Evolutionary conservation across 768 basidiomycete species (phyloP).

Genomic region (Leccinellum luteum): DNA sequence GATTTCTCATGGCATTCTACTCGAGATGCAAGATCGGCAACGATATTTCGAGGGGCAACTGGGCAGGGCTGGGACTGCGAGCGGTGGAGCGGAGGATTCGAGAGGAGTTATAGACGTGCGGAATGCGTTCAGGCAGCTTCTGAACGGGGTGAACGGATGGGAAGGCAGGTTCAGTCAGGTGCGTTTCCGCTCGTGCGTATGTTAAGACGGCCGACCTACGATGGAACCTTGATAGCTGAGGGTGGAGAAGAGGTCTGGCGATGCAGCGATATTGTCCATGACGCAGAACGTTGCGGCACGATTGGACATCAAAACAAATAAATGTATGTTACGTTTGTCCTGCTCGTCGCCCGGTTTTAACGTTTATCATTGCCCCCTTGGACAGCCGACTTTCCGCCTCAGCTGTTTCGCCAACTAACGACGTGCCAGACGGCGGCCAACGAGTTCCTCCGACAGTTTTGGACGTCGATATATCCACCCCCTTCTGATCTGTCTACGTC

Average conservation of each 20-base stretch:
- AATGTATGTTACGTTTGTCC: conserved; percentile 45
- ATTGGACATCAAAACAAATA: conserved; percentile 61
- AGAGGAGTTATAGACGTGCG: conserved; percentile 43
- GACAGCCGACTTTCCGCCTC: conserved; percentile 77
- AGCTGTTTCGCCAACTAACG: conserved; percentile 76
- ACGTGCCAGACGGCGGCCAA: conserved; percentile 92
- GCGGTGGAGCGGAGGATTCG: conserved; percentile 2
- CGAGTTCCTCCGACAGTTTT: conserved; percentile 96
- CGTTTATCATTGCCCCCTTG: background rate
- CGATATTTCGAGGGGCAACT: conserved; percentile 76
- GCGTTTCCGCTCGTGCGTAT: conserved; percentile 6
- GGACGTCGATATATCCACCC: conserved; percentile 83
- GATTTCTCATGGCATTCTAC: conserved; percentile 60
- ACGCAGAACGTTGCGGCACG: conserved; percentile 76
- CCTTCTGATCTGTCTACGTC: conserved; percentile 52
- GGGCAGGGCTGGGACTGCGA: conserved; percentile 22
- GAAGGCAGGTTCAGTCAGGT: conserved; percentile 57
- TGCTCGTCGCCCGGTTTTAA: background rate
- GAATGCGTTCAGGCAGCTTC: conserved; percentile 46
- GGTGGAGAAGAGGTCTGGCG: conserved; percentile 64
- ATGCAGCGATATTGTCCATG: conserved; percentile 69
- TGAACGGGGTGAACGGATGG: conserved; percentile 54
- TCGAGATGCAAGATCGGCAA: conserved; percentile 87
- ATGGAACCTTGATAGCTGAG: conserved; percentile 45
- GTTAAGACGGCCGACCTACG: too few relatives aligned